A percentile compares a stretch with the other conserved stretches of the same genome.
These are phyloP conservation scores for Macrocybe gigantea DNA, from an alignment of 768 basidiomycete genomes.

Conservation along the genomic window DNA sequence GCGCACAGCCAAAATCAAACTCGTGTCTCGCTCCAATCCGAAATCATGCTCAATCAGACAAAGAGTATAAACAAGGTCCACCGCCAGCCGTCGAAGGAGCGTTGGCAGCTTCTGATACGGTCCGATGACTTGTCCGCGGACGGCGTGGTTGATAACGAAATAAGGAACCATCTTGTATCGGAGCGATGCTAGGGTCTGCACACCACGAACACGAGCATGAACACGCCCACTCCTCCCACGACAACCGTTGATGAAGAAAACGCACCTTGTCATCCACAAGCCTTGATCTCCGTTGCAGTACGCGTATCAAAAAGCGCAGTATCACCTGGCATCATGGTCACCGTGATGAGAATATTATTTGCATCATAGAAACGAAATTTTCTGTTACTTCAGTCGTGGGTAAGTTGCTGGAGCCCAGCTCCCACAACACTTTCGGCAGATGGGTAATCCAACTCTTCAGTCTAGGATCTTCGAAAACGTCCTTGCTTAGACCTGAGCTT, in stretches of 20 bases:
- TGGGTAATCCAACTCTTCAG: slow-evolving; percentile 66
- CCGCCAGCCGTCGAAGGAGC: slow-evolving; percentile 45
- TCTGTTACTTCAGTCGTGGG: slow-evolving; percentile 51
- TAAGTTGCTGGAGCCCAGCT: slow-evolving; percentile 56
- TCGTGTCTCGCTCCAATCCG: slow-evolving; percentile 6
- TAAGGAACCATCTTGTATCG: slow-evolving; percentile 67
- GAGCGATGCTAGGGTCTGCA: slow-evolving; percentile 43
- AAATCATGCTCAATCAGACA: slow-evolving; percentile 9
- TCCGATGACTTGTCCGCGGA: slow-evolving; percentile 65
- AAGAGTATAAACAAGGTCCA: slow-evolving; percentile 50
- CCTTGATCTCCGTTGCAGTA: slow-evolving; percentile 48
- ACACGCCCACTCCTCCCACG: background rate
- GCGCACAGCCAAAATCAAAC: slow-evolving; percentile 22
- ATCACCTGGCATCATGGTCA: slow-evolving; percentile 33
- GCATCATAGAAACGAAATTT: too few species aligned
- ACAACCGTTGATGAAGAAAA: slow-evolving; percentile 3
- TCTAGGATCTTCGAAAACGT: slow-evolving; percentile 20
- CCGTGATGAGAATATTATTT: too few species aligned
- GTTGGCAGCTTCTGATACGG: slow-evolving; percentile 71
- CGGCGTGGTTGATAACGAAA: slow-evolving; percentile 74
- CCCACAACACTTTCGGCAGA: slow-evolving; percentile 83
- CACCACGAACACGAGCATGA: slow-evolving; percentile 7
- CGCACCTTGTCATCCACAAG: slow-evolving; percentile 39
- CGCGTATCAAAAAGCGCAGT: slow-evolving; percentile 56
- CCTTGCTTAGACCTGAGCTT: slow-evolving; percentile 14